These are phyloP conservation scores for Scutellaria galericulata DNA, from an alignment of 257 asterid species.

Conservation along the genomic window DNA sequence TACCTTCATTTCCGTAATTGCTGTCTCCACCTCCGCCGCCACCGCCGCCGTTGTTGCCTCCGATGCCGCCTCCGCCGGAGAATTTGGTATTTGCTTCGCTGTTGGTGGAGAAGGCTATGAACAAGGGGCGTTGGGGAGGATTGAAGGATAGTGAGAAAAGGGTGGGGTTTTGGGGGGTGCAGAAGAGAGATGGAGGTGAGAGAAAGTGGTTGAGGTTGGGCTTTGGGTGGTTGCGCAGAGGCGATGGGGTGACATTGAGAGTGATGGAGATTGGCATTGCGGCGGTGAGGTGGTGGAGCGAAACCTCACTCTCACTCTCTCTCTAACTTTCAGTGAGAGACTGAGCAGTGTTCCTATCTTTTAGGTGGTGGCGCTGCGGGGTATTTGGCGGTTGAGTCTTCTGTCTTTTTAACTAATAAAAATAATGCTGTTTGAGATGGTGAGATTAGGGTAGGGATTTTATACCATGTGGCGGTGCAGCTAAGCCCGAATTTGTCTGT, in stretches of 20 bases:
- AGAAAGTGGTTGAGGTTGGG: slow-evolving; percentile 24
- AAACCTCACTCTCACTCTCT: neutral
- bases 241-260: slow-evolving; percentile 32
- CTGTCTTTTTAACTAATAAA: neutral
- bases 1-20: slow-evolving; percentile 30
- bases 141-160: slow-evolving; percentile 28
- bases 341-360: neutral
- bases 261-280: slow-evolving; percentile 44
- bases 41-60: slow-evolving; percentile 42
- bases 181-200: slow-evolving; percentile 32
- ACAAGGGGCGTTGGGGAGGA: slow-evolving; percentile 27
- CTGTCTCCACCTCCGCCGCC: slow-evolving; percentile 47
- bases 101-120: slow-evolving; percentile 41
- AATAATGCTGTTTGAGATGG: neutral
- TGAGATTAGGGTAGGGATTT: slow-evolving; percentile 17
- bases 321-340: neutral
- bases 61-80: slow-evolving; percentile 37
- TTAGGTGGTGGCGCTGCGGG: slow-evolving; percentile 8
- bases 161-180: slow-evolving; percentile 25
- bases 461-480: slow-evolving; percentile 17
- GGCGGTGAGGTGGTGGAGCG: slow-evolving; percentile 29
- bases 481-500: neutral
- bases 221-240: slow-evolving; percentile 33
- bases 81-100: slow-evolving; percentile 22
- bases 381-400: neutral